Percentiles rank a stretch among this genome's conserved stretches.
These are phyloP conservation scores for Pugionium cornutum DNA, from an alignment of 345 rosid species.

Conservation along the genomic window DNA sequence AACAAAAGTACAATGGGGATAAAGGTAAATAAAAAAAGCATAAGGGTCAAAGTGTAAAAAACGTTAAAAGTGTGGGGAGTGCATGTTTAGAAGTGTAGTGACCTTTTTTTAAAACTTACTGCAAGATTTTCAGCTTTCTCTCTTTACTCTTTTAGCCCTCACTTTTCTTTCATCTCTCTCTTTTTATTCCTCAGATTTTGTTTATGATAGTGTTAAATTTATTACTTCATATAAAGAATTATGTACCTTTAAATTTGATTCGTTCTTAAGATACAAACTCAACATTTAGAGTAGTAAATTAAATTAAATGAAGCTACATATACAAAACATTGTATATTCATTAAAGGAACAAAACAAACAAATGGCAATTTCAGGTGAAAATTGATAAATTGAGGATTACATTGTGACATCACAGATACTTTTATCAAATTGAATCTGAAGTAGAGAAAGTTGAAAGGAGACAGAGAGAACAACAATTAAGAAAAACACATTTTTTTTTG, in stretches of 20 bases:
- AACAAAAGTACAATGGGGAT: not conserved
- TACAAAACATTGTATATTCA: no score
- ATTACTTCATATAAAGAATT: no score
- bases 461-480: slow-evolving; percentile 2
- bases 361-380: slow-evolving; percentile 19
- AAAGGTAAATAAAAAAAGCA: slow-evolving; percentile 11
- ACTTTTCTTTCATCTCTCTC: slow-evolving; percentile 18
- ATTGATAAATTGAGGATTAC: slow-evolving; percentile 29
- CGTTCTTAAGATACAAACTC: no score
- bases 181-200: not conserved
- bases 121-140: slow-evolving; percentile 4
- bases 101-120: slow-evolving; percentile 12
- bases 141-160: slow-evolving; percentile 18
- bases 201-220: no score
- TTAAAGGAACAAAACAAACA: not conserved
- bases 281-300: no score
- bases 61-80: slow-evolving; percentile 14
- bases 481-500: not conserved
- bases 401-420: not conserved
- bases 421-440: not conserved
- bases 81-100: slow-evolving; percentile 21
- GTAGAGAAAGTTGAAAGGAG: slow-evolving; percentile 10
- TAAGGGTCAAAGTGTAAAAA: slow-evolving; percentile 19
- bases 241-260: no score
- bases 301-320: no score